These are phyloP conservation scores for Dothiorella sarmentorum DNA, from an alignment of 2,329 filamentous ascomycete genomes.

Conservation along the genomic window DNA sequence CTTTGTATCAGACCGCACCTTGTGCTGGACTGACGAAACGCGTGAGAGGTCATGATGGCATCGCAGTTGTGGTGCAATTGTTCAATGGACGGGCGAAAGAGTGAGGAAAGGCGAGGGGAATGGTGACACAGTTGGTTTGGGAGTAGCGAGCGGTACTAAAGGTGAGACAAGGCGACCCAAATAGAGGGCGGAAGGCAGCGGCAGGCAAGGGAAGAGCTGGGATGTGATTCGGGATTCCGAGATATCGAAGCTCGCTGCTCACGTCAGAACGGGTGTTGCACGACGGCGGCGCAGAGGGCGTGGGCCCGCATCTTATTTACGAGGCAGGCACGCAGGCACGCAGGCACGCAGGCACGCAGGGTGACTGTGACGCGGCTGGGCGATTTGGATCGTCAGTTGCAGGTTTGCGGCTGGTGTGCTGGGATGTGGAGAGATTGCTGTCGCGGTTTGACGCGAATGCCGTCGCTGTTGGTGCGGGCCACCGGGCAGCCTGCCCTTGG, in stretches of 20 bases:
- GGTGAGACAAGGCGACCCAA: constrained; percentile 14
- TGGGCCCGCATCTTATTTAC: background rate
- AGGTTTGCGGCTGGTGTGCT: constrained; percentile 5
- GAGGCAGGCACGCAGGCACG: too few relatives aligned
- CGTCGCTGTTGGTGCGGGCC: background rate
- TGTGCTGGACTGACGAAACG: background rate
- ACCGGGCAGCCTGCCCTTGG: background rate
- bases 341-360: too few relatives aligned
- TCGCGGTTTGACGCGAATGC: constrained; percentile 6
- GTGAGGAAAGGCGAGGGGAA: background rate
- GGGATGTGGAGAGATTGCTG: constrained; percentile 13
- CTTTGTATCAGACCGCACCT: too few relatives aligned
- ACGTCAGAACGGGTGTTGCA: background rate
- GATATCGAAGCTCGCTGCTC: background rate
- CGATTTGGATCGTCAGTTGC: constrained; percentile 10
- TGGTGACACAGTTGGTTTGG: background rate
- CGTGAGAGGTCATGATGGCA: constrained; percentile 4
- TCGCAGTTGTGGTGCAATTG: background rate
- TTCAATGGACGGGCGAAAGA: background rate
- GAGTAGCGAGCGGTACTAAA: background rate
- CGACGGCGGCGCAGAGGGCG: background rate
- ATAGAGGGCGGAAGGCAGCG: constrained; percentile 5
- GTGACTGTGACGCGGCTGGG: background rate
- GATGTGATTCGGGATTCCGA: background rate
- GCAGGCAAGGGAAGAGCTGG: constrained; percentile 3